Percentiles rank a stretch among this genome's conserved stretches.
Evolutionary conservation across 495 filamentous ascomycete species (phyloP).

Genomic region (Neurospora tetrasperma): DNA sequence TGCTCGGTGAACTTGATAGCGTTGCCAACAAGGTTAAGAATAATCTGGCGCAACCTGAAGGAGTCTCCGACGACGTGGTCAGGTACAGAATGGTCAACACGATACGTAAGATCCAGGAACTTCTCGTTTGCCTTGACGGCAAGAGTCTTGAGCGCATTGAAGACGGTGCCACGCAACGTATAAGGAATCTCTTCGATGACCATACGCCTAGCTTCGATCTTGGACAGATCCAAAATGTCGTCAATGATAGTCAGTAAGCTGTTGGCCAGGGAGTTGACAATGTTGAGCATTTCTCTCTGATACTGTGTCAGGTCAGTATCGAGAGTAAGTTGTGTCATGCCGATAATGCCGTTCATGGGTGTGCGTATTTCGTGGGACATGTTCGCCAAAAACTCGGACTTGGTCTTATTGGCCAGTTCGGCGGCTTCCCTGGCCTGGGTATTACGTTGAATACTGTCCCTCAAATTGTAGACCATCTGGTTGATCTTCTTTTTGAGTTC

Average conservation of each 20-base stretch:
- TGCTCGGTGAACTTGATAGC: constrained; percentile 96
- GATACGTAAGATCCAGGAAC: constrained; percentile 85
- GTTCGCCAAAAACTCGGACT: constrained; percentile 97
- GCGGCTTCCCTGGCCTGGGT: constrained; percentile 94
- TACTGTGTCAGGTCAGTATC: constrained; percentile 93
- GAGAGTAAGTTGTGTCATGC: constrained; percentile 94
- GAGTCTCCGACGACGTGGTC: constrained; percentile 97
- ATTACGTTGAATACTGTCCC: constrained; percentile 95
- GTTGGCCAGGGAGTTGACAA: constrained; percentile 95
- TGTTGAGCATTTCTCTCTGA: constrained; percentile 97
- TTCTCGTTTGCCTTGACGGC: constrained; percentile 97
- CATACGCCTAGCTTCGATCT: constrained; percentile 99
- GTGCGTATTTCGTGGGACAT: constrained; percentile 99
- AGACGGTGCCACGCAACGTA: constrained; percentile 87
- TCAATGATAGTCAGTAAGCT: constrained; percentile 98
- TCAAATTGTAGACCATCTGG: constrained; percentile 92
- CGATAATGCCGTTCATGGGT: constrained; percentile 81
- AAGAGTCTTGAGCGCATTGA: constrained; percentile 94
- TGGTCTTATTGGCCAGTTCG: constrained; percentile 95
- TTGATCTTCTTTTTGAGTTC: constrained; percentile 99
- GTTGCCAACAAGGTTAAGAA: constrained; percentile 70
- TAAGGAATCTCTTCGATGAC: constrained; percentile 98
- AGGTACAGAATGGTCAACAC: constrained; percentile 86
- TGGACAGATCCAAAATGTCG: constrained; percentile 96
- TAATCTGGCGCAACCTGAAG: constrained; percentile 93